Conservation (phyloP, 1,139 yeast species). For the Taphrina betulina region DNA sequence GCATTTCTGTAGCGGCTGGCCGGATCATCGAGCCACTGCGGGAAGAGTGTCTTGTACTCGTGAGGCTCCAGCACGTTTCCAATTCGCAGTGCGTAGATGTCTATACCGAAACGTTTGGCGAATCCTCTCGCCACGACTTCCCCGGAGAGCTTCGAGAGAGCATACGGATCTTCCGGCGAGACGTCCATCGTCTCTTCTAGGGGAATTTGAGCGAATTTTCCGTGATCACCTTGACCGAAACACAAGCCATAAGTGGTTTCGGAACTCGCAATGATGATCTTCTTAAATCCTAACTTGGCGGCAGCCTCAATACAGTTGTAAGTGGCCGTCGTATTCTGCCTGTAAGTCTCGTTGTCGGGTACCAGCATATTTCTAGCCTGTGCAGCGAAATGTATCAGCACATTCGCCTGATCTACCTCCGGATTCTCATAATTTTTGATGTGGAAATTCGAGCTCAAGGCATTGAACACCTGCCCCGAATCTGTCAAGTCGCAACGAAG, state of each 20-base stretch:
- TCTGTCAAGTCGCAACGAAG: conserved; percentile 32
- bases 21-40: conserved; percentile 21
- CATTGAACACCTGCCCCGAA: conserved; percentile 31
- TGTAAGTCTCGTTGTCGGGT: conserved; percentile 38
- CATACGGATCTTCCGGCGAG: conserved; percentile 39
- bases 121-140: conserved; percentile 38
- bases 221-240: conserved; percentile 34
- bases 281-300: conserved; percentile 39
- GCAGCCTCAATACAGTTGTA: conserved; percentile 40
- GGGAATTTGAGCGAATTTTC: conserved; percentile 37
- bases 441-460: conserved; percentile 22
- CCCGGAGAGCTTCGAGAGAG: conserved; percentile 38
- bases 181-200: conserved; percentile 38
- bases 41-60: conserved; percentile 21
- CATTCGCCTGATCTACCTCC: conserved; percentile 15
- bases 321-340: conserved; percentile 37
- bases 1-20: conserved; percentile 24
- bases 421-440: conserved; percentile 1
- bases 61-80: conserved; percentile 33
- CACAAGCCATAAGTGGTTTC: conserved; percentile 39
- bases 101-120: conserved; percentile 32
- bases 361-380: conserved; percentile 27
- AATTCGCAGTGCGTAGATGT: conserved; percentile 32
- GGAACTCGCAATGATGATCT: conserved; percentile 39
- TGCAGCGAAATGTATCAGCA: conserved; percentile 32